A percentile compares a stretch with the other conserved stretches of the same genome.
Conservation (phyloP, 1,139 yeast species). For the Yamadazyma triangularis region DNA sequence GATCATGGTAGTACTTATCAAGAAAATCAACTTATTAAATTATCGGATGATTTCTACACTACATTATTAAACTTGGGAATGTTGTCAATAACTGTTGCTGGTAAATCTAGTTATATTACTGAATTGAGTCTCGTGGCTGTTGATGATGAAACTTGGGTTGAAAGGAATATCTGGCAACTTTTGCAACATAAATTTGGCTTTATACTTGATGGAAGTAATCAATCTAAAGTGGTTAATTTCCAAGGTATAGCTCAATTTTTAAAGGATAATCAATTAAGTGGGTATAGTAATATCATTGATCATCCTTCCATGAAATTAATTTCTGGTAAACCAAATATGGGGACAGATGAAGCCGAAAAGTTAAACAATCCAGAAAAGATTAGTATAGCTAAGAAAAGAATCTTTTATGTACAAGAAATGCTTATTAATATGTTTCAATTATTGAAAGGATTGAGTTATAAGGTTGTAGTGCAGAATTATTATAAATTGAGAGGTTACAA, state of each 20-base stretch:
- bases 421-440: constrained; percentile 20
- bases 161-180: constrained; percentile 28
- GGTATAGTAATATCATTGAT: constrained; percentile 31
- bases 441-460: constrained; percentile 15
- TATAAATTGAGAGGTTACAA: background rate
- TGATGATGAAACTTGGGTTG: constrained; percentile 59
- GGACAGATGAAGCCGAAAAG: constrained; percentile 10
- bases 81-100: constrained; percentile 62
- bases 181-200: constrained; percentile 4
- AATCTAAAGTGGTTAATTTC: constrained; percentile 6
- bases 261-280: constrained; percentile 15
- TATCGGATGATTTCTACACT: constrained; percentile 63
- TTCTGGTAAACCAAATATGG: constrained; percentile 11
- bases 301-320: constrained; percentile 26
- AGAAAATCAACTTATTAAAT: constrained; percentile 15
- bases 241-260: constrained; percentile 13
- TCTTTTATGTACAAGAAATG: constrained; percentile 16
- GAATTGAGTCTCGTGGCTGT: constrained; percentile 50
- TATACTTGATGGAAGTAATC: constrained; percentile 1
- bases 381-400: constrained; percentile 22
- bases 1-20: constrained; percentile 17
- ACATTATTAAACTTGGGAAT: constrained; percentile 57
- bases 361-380: constrained; percentile 4
- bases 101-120: constrained; percentile 59
- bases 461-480: constrained; percentile 3